These are phyloP conservation scores for Candolleomyces eurysporus DNA, from an alignment of 768 basidiomycete species.

Conservation along the genomic window DNA sequence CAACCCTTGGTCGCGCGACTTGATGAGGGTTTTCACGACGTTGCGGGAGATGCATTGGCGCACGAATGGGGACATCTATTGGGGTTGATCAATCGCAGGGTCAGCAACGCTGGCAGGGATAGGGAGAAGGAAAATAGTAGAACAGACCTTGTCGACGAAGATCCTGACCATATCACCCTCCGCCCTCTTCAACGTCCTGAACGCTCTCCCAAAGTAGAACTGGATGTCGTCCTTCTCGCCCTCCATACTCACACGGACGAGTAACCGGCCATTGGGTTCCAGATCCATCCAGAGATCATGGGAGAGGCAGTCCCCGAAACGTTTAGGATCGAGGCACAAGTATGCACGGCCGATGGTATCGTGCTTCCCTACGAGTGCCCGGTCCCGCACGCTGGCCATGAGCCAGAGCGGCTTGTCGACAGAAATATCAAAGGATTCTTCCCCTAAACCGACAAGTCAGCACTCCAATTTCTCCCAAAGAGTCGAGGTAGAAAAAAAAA, in stretches of 20 bases:
- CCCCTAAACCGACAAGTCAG: constrained; percentile 57
- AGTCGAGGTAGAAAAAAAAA: neutral
- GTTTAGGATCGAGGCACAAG: constrained; percentile 84
- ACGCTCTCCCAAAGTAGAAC: constrained; percentile 96
- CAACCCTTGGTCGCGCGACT: constrained; percentile 50
- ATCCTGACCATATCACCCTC: constrained; percentile 95
- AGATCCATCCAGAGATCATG: constrained; percentile 93
- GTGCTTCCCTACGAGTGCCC: constrained; percentile 89
- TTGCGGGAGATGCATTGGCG: constrained; percentile 78
- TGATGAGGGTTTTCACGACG: constrained; percentile 77
- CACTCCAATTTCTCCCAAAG: constrained; percentile 2
- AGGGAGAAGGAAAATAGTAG: neutral
- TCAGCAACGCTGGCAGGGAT: neutral
- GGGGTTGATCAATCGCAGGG: neutral
- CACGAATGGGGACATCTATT: constrained; percentile 95
- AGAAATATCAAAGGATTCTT: constrained; percentile 94
- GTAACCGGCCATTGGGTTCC: constrained; percentile 80
- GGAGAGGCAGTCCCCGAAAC: constrained; percentile 84
- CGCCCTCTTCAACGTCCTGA: constrained; percentile 88
- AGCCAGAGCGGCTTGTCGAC: constrained; percentile 95
- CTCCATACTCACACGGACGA: constrained; percentile 94
- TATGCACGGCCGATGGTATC: constrained; percentile 90
- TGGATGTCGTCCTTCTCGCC: constrained; percentile 98
- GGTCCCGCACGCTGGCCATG: constrained; percentile 92
- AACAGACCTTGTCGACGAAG: constrained; percentile 90